Evolutionary conservation across 257 asterid species (phyloP).

Genomic region (Petrea volubilis): DNA sequence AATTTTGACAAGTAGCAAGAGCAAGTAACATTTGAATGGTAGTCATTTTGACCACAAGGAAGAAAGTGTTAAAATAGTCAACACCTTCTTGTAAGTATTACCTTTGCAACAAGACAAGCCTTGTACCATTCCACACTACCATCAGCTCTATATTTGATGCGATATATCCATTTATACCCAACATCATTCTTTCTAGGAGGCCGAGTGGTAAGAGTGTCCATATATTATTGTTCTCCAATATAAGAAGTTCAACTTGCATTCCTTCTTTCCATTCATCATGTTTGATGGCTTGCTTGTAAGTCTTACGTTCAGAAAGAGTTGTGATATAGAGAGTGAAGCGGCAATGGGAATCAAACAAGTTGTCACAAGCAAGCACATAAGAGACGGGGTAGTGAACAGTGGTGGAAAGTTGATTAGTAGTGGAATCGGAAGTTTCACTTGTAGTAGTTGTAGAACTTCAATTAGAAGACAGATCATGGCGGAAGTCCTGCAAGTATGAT

Average conservation of each 20-base stretch:
- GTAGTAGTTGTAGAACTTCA: no score
- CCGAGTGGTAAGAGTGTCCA: background rate
- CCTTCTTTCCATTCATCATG: background rate
- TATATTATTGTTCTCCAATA: background rate
- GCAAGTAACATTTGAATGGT: background rate
- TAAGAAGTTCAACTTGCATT: background rate
- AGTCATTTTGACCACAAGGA: background rate
- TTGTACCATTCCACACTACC: background rate
- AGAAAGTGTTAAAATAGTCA: background rate
- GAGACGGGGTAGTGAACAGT: no score
- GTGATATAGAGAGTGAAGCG: background rate
- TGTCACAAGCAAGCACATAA: background rate
- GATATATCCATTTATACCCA: background rate
- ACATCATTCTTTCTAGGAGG: background rate
- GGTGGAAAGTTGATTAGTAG: no score
- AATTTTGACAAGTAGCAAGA: background rate
- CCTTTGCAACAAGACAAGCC: background rate
- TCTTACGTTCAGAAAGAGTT: background rate
- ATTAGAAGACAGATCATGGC: no score
- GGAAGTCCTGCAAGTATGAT: no score
- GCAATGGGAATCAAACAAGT: background rate
- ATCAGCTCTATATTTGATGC: background rate
- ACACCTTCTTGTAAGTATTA: background rate
- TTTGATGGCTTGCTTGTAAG: background rate
- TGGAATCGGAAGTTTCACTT: no score